These are phyloP conservation scores for Cyclotella kingstonii DNA, from an alignment of 108 stramenopile genomes.

Conservation along the genomic window DNA sequence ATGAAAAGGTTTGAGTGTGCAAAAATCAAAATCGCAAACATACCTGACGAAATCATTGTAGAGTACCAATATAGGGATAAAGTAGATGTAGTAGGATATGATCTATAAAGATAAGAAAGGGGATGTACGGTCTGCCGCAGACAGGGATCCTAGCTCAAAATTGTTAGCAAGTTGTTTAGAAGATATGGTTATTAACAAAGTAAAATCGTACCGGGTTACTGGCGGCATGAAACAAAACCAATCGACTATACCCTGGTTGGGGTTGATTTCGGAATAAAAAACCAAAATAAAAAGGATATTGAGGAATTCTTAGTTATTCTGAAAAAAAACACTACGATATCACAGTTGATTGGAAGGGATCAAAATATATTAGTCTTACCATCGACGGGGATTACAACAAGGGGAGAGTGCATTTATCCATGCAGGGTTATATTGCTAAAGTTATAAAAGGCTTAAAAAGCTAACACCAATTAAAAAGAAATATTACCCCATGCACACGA, in stretches of 20 bases:
- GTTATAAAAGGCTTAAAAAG: constrained; percentile 35
- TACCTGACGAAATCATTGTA: constrained; percentile 10
- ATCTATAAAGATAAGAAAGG: constrained; percentile 21
- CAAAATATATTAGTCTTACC: constrained; percentile 33
- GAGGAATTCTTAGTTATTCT: constrained; percentile 36
- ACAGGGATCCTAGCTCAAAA: constrained; percentile 39
- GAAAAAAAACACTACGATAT: constrained; percentile 14
- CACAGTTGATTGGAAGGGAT: constrained; percentile 33
- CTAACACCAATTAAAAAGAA: constrained; percentile 21
- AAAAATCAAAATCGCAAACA: background rate
- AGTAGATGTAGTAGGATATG: background rate
- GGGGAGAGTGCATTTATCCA: constrained; percentile 13
- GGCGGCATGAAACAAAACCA: constrained; percentile 12
- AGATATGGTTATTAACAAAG: constrained; percentile 2
- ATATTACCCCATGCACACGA: constrained; percentile 16
- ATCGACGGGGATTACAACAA: constrained; percentile 45
- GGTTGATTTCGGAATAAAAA: constrained; percentile 52
- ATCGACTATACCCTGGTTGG: constrained; percentile 45
- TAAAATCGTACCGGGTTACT: constrained; percentile 39
- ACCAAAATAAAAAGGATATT: constrained; percentile 18
- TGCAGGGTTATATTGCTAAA: constrained; percentile 19
- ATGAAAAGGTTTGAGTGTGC: constrained; percentile 46
- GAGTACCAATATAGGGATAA: constrained; percentile 18
- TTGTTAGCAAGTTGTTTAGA: constrained; percentile 6
- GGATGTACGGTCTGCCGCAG: constrained; percentile 53